Evolutionary conservation across 768 basidiomycete genomes (phyloP), one percentile per base, ranked within the genome.

Genomic region (Coprinellus micaceus): DNA sequence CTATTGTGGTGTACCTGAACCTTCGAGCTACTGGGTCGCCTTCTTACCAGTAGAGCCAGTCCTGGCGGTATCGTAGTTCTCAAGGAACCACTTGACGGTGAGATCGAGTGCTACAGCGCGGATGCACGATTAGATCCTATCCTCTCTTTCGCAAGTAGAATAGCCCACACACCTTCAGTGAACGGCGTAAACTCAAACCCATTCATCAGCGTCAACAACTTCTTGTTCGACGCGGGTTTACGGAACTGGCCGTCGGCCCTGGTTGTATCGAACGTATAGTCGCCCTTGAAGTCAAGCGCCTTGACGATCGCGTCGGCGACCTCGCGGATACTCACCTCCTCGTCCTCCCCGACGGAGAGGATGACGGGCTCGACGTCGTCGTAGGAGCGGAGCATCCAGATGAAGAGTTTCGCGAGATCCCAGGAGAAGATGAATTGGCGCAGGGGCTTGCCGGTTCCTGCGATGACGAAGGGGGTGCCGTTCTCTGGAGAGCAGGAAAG

Each of bases 381-480:
- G 68, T 98, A 97, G 66, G 96, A 89, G 44, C 91, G 79, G 60
- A 95, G 72, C 78, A 85, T 83, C 93, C 91, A 94, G 67, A 97
- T 89, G 78, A 97, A 96, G 54, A 96, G 78, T 70, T 92, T 96
- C 43, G 94, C 95, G 48, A 98, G 85, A 72, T 98, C 94, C 48
- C 83, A 78, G n/a, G 95, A 97, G 74, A 94, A 98, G 71, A 97
- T 95, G 70, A 98, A 98, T 70, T 98, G 95, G n/a, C 95, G 84
- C 33, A 97, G 81, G 6, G 95, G 95, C 62, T 88, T 92, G 30
- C 95, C 95, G 0, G 91, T 89, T 11, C 95, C 95, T 49, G 85
- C 73, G n/a, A 96, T 90, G 51, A 86, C 77, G 73, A 98, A 95
- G 3, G 90, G 87, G 0, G 90, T 91, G 57, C 78, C 79, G 71